phyloP scores from a whole-genome alignment of 768 basidiomycete genomes.

The Plicaturopsis crispa region DNA sequence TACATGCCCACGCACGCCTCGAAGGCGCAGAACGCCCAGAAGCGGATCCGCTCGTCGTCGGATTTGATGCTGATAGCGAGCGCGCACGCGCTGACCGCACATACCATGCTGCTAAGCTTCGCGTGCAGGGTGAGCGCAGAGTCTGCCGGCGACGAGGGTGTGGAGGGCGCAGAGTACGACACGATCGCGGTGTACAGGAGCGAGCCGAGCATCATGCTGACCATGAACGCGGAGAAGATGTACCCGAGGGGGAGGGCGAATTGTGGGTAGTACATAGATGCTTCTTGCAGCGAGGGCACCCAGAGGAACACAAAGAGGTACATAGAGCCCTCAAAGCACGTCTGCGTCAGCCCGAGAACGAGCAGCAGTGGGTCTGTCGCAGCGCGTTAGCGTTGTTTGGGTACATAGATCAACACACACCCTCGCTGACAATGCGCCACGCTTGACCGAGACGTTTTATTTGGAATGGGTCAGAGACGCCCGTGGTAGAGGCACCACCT shows the following conservation, averaged over 20 bases:
- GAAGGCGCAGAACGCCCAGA: slow-evolving; percentile 69
- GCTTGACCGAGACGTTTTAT: slow-evolving; percentile 45
- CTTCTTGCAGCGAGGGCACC: slow-evolving; percentile 71
- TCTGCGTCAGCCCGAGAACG: slow-evolving; percentile 65
- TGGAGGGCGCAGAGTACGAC: slow-evolving; percentile 19
- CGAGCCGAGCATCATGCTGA: slow-evolving; percentile 77
- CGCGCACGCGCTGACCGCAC: slow-evolving; percentile 48
- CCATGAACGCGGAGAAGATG: slow-evolving; percentile 78
- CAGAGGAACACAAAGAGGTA: slow-evolving; percentile 81
- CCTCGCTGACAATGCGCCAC: slow-evolving; percentile 46
- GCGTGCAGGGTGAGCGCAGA: slow-evolving; percentile 53
- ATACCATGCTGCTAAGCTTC: slow-evolving; percentile 58
- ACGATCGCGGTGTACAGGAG: slow-evolving; percentile 54
- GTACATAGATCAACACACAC: slow-evolving; percentile 19
- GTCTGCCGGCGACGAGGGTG: slow-evolving; percentile 14
- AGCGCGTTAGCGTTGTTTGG: not conserved
- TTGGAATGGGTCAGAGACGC: slow-evolving; percentile 37
- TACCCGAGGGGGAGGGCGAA: slow-evolving; percentile 59
- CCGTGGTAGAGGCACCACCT: slow-evolving; percentile 19
- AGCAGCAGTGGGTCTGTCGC: slow-evolving; percentile 50
- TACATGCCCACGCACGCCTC: slow-evolving; percentile 77
- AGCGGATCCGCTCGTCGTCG: slow-evolving; percentile 40
- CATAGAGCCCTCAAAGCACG: slow-evolving; percentile 81
- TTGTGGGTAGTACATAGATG: slow-evolving; percentile 26
- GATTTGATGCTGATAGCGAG: slow-evolving; percentile 43